Conservation (phyloP, 805 yeast genomes). For the Metschnikowia continentalis region DNA sequence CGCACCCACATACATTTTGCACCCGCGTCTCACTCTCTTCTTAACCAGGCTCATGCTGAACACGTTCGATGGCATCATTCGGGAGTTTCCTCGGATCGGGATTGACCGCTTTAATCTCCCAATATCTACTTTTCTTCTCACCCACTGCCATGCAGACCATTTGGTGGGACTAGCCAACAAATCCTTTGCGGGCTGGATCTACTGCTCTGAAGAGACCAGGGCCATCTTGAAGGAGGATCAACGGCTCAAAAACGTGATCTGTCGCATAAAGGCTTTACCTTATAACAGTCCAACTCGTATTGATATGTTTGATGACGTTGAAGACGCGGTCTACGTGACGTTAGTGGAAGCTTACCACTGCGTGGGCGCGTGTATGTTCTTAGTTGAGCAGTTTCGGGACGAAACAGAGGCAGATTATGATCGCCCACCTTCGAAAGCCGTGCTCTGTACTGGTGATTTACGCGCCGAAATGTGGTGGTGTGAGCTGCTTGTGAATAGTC, state of each 20-base stretch:
- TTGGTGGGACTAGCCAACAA: conserved; percentile 41
- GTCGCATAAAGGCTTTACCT: conserved; percentile 18
- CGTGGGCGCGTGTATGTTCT: conserved; percentile 55
- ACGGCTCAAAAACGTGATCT: conserved; percentile 17
- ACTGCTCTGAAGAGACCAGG: conserved; percentile 44
- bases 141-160: conserved; percentile 58
- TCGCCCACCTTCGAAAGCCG: conserved; percentile 17
- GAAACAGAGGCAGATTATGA: not conserved
- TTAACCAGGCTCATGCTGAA: conserved; percentile 10
- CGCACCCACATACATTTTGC: conserved; percentile 9
- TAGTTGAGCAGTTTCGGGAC: conserved; percentile 29
- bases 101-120: conserved; percentile 31
- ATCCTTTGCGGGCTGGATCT: conserved; percentile 39
- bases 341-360: conserved; percentile 53
- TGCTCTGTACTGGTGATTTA: conserved; percentile 54
- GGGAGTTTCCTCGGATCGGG: conserved; percentile 47
- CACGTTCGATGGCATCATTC: conserved; percentile 40
- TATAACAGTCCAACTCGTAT: conserved; percentile 19
- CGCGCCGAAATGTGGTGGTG: conserved; percentile 55
- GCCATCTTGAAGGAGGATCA: conserved; percentile 19
- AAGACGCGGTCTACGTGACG: conserved; percentile 29
- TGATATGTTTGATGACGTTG: conserved; percentile 15
- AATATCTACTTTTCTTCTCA: conserved; percentile 31
- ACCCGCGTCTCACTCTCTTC: conserved; percentile 5
- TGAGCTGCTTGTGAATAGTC: conserved; percentile 33